Evolutionary conservation across 2,329 filamentous ascomycete genomes (phyloP), one percentile per base, ranked within the genome.

Genomic region (Penicillium sp.): DNA sequence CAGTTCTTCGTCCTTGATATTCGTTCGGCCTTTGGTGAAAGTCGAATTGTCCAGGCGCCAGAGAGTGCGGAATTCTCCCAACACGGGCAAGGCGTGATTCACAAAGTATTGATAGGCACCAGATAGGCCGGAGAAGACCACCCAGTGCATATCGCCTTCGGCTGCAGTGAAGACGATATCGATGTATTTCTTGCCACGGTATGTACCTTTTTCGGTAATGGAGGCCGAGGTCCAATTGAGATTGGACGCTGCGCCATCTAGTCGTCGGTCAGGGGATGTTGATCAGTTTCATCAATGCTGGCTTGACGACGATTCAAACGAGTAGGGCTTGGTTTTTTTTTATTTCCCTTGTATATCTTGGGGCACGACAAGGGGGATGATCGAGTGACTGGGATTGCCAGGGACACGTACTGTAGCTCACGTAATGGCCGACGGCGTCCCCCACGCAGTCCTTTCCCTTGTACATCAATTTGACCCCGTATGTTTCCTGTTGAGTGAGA

Each of bases 31-130:
- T 42, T 68, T 69, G 1, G 73, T 63, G 48, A 79, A 79, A 0
- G 72, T 74, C 0, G 60, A 60, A 47, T 77, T 77, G 45, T 76
- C 74, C 9, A 79, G 65, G 6, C 75, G 68, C 68, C 73, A 76
- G 2, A 79, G 65, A 0, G 75, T 76, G 18, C 76, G 65, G 54
- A 77, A 76, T 50, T 77, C 74, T 42, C 76, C 74, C 5, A 78
- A 66, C 0, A 63, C 66, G 1, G 76, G 74, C 4, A 78, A 61
- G 3, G 66, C 72, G 43, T 64, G 72, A 56, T 79, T 78, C 49
- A 78, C 73, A 43, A 78, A 76, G 61, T 79, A 79, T 47, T 78
- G 76, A 54, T 79, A 78, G n/a, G 76, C 74, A n/a, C 76, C 76
- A 2, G 71, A 63, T 1, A 77, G 69, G 12, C 71, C 68, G 3